Evolutionary conservation across 805 yeast genomes (phyloP).

Genomic region (Barnettozyma sp.): DNA sequence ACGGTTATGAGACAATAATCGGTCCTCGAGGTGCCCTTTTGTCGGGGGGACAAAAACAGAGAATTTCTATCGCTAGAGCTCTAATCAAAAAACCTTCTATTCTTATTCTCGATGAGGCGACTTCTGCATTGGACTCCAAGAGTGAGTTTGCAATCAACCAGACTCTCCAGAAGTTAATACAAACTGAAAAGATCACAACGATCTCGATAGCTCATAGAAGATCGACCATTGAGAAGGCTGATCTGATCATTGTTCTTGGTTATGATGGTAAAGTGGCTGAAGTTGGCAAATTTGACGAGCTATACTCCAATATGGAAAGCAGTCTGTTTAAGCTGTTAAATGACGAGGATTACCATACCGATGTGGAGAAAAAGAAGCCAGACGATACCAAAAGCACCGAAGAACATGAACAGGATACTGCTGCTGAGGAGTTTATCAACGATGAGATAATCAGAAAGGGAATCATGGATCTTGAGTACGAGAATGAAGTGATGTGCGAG

Average conservation of each 20-base stretch:
- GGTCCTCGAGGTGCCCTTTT: conserved; percentile 60
- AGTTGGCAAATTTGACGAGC: conserved; percentile 53
- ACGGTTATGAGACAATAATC: conserved; percentile 58
- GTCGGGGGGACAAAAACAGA: conserved; percentile 92
- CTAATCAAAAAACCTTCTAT: conserved; percentile 69
- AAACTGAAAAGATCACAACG: conserved; percentile 59
- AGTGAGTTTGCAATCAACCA: conserved; percentile 73
- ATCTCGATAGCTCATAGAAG: conserved; percentile 91
- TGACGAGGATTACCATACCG: conserved; percentile 25
- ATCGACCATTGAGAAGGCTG: conserved; percentile 84
- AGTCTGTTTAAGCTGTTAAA: conserved; percentile 32
- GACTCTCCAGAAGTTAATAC: conserved; percentile 60
- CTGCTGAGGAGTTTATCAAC: conserved; percentile 21
- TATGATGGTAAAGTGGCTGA: conserved; percentile 77
- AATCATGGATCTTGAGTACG: conserved; percentile 15
- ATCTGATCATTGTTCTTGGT: conserved; percentile 76
- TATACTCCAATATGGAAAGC: conserved; percentile 41
- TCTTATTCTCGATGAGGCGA: conserved; percentile 76
- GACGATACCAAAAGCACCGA: conserved; percentile 8
- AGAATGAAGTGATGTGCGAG: conserved; percentile 6
- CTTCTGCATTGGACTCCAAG: conserved; percentile 76
- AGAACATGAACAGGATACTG: conserved; percentile 6
- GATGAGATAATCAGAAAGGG: conserved; percentile 20
- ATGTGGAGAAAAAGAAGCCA: conserved; percentile 9
- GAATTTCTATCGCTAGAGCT: conserved; percentile 85